Evolutionary conservation across 768 basidiomycete genomes (phyloP), one percentile per base, ranked within the genome.

Genomic region (Podaxis sp.): DNA sequence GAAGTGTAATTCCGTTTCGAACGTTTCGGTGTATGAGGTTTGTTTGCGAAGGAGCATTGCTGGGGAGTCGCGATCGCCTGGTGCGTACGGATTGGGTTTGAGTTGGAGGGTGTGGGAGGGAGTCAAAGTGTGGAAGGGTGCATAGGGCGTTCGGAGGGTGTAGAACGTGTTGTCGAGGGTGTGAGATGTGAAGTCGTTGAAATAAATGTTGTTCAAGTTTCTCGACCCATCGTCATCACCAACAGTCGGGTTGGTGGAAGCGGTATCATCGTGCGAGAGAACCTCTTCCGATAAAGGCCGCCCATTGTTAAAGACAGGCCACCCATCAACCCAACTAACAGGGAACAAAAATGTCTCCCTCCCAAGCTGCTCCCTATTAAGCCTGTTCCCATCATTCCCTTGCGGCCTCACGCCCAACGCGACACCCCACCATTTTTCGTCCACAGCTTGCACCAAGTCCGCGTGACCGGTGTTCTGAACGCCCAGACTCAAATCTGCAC

Each of bases 261-360:
- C 11, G 20, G 11, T 28, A 33, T 49, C 48, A 15, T 46, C 53
- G 11, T 62, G 61, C 30, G 36, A 26, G 10, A 56, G 36, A 5
- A 62, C 48, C 22, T 56, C 61, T 22, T 56, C 54, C 2, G 61
- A 62, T 2, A 79, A 17, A 2, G 78, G 74, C 22, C 67, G 53
- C 0, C 73, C 75, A 38, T 58, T 49, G 60, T 79, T 79, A 63
- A 76, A 76, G 2, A 78, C 68, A 0, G 78, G 78, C 78, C 78
- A 79, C 28, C 74, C 76, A 26, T 69, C 65, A 58, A 73, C 71
- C 76, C 76, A 79, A 3, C 73, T 76, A 0, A 79, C 75, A 0
- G 78, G 77, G 59, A 77, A 79, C 26, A 78, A 64, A 68, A 75
- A 79, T 1, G 76, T 77, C 60, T 79, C 77, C 28, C 78, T 70